Evolutionary conservation across 768 basidiomycete species (phyloP).

Genomic region (Hypsizygus marmoreus): DNA sequence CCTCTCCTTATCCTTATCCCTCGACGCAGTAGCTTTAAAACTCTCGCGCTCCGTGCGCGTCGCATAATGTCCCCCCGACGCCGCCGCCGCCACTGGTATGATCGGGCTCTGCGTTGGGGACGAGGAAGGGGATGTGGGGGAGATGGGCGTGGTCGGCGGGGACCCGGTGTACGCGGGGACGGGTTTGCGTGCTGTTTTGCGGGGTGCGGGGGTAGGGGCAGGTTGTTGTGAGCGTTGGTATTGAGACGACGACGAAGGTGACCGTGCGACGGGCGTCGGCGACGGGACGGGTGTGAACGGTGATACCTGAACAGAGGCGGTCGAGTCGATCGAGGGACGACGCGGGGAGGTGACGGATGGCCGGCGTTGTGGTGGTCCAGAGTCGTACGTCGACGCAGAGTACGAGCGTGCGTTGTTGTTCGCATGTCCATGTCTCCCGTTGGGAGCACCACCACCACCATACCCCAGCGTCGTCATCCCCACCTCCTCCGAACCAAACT

Average conservation of each 20-base stretch:
- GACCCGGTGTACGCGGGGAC: constrained; percentile 19
- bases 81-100: background rate
- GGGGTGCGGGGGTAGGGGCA: background rate
- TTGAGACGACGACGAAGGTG: no score
- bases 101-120: background rate
- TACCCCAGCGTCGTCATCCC: constrained; percentile 10
- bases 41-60: constrained; percentile 18
- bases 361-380: background rate
- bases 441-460: background rate
- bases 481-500: constrained; percentile 16
- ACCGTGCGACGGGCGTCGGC: constrained; percentile 1
- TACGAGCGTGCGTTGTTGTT: background rate
- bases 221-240: constrained; percentile 4
- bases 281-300: constrained; percentile 7
- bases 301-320: constrained; percentile 3
- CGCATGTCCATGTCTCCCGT: background rate
- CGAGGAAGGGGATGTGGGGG: constrained; percentile 1
- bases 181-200: constrained; percentile 21
- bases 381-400: constrained; percentile 2
- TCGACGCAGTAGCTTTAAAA: constrained; percentile 7
- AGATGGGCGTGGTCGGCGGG: constrained; percentile 1
- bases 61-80: constrained; percentile 16
- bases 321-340: constrained; percentile 12
- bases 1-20: constrained; percentile 3
- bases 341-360: constrained; percentile 1